Evolutionary conservation across 2,329 filamentous ascomycete species (phyloP).

Genomic region (Aspergillus costaricaensis): DNA sequence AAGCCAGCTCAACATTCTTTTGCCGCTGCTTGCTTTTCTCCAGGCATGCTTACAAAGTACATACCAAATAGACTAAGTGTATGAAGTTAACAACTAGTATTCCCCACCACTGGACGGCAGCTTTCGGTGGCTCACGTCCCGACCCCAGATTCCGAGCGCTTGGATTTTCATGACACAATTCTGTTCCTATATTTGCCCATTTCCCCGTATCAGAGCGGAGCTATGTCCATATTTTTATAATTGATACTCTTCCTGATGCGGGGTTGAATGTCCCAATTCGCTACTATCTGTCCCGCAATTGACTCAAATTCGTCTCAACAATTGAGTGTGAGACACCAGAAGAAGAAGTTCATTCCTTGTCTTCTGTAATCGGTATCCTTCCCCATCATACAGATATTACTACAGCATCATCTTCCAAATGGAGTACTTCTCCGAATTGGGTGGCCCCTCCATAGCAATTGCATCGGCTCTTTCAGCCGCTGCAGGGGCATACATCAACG

Average conservation of each 20-base stretch:
- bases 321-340: not conserved
- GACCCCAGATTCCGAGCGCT: slow-evolving; percentile 23
- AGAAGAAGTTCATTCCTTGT: not conserved
- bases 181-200: slow-evolving; percentile 13
- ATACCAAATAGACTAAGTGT: too few species aligned
- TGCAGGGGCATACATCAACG: slow-evolving; percentile 47
- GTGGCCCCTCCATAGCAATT: slow-evolving; percentile 32
- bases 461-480: slow-evolving; percentile 40
- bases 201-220: slow-evolving; percentile 3
- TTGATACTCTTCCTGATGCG: not conserved
- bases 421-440: slow-evolving; percentile 33
- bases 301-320: not conserved
- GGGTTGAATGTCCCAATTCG: not conserved
- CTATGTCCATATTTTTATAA: not conserved
- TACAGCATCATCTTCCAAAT: slow-evolving; percentile 16
- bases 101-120: slow-evolving; percentile 22
- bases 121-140: slow-evolving; percentile 27
- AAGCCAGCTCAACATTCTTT: not conserved
- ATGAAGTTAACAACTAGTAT: too few species aligned
- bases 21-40: not conserved
- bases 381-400: not conserved
- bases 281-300: not conserved
- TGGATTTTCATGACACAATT: not conserved
- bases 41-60: too few species aligned
- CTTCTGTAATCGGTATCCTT: not conserved